A percentile compares a stretch with the other conserved stretches of the same genome.
These are phyloP conservation scores for Colletotrichum sansevieriae DNA, from an alignment of 2,329 filamentous ascomycete genomes.

Conservation along the genomic window DNA sequence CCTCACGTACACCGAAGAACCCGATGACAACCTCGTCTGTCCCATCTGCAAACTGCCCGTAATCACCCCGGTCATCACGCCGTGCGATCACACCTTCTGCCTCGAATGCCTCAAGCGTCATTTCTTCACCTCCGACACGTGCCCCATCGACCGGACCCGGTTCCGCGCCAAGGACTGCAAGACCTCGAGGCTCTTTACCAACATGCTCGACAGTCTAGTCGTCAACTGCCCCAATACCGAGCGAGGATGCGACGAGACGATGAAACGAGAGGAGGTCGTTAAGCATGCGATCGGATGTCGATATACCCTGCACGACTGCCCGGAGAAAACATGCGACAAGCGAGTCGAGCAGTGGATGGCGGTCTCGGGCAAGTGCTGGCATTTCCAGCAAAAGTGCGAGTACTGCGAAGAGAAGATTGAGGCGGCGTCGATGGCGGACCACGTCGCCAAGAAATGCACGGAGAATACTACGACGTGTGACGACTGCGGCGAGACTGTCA, in stretches of 20 bases:
- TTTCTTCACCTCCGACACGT: conserved; percentile 58
- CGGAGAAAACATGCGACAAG: conserved; percentile 64
- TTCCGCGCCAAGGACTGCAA: conserved; percentile 46
- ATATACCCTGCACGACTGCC: conserved; percentile 68
- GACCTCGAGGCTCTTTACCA: conserved; percentile 63
- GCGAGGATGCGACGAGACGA: conserved; percentile 63
- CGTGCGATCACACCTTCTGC: conserved; percentile 76
- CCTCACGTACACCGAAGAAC: conserved; percentile 58
- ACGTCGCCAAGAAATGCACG: conserved; percentile 58
- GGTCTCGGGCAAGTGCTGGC: conserved; percentile 59
- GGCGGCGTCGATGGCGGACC: conserved; percentile 61
- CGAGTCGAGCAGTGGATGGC: conserved; percentile 63
- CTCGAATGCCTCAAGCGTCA: conserved; percentile 65
- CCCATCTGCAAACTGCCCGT: conserved; percentile 73
- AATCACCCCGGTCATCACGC: conserved; percentile 70
- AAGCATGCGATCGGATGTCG: conserved; percentile 70
- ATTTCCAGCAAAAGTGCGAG: conserved; percentile 64
- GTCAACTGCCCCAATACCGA: conserved; percentile 69
- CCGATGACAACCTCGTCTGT: conserved; percentile 63
- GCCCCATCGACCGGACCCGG: conserved; percentile 70
- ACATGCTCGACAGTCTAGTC: conserved; percentile 71
- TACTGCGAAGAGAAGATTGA: conserved; percentile 66
- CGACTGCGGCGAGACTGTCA: conserved; percentile 60
- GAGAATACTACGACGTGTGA: conserved; percentile 63
- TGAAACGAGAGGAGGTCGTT: conserved; percentile 67